Evolutionary conservation across 148 eudicot species (phyloP).

Genomic region (Chenopodium berlandieri): DNA sequence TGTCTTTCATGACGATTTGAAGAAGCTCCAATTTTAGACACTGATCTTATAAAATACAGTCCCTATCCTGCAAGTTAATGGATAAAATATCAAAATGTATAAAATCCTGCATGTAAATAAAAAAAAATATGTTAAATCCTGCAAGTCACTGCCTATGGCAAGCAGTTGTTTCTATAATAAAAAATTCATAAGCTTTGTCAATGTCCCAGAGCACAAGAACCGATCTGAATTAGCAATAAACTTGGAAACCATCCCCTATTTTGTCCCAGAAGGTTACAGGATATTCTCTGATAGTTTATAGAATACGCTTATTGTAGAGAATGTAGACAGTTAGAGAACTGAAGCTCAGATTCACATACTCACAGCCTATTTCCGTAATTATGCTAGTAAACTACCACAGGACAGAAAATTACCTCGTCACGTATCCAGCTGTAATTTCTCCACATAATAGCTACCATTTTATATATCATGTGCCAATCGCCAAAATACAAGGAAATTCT

Average conservation of each 20-base stretch:
- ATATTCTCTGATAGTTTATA: not conserved
- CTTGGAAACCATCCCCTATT: not conserved
- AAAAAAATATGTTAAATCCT: not conserved
- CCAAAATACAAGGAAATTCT: not conserved
- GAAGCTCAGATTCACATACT: not conserved
- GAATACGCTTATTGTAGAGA: not conserved
- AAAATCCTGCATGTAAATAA: not conserved
- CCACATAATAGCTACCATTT: not conserved
- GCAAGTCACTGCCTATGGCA: constrained; percentile 2
- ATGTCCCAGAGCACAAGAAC: not conserved
- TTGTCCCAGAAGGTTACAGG: not conserved
- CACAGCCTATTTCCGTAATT: not conserved
- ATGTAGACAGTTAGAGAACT: not conserved
- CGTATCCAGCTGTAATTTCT: not conserved
- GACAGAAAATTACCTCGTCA: not conserved
- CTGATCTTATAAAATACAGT: not conserved
- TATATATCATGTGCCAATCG: not conserved
- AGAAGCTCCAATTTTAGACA: not conserved
- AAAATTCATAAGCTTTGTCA: not conserved
- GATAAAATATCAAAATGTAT: not conserved
- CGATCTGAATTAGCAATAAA: not conserved
- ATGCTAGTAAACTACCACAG: not conserved
- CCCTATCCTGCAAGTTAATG: constrained; percentile 1
- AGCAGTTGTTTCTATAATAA: not conserved
- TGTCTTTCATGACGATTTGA: not conserved